Base-by-base conservation (phyloP, 768 basidiomycete genomes). In the Glaciozyma antarctica region DNA sequence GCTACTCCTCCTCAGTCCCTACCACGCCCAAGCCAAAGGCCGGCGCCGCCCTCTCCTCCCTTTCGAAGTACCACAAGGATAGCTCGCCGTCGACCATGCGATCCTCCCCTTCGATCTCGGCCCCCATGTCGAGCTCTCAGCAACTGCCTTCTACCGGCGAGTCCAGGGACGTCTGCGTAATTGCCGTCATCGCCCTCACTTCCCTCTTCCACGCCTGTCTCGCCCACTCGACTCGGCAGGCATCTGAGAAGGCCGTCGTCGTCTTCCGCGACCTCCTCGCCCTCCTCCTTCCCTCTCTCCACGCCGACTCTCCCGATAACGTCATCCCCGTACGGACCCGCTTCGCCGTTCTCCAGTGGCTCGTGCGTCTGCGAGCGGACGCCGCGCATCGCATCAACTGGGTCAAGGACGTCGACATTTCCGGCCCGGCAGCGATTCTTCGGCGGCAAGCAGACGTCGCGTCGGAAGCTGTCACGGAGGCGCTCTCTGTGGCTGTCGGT, bases 361-460 rank as follows among this genome's bases (percentile, higher is more conserved):
- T 95, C 68, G 84, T 92, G 80, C 84, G 90, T 19, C 79, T 98
- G 24, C 82, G 94, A 62, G 91, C 88, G 0, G 93, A 95, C 74
- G 84, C 88, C 1, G 88, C 92, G 70, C 94, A 99, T 73, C 81
- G 86, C 16, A 73, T 98, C 48, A 95, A 86, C 75, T 86, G 86
- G 62, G 80, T 82, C 24, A 77, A 81, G 52, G 77, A 85, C 51
- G 70, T 81, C 44, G 80, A 81, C 64, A 67, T 72, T 60, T 58
- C 60, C 12, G 65, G 60, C 5, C 52, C 71, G 15, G 70, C 72
- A 9, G 54, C 54, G 47, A 44, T 47, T 2, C 60, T 74, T 17
- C 56, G 65, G 9, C 66, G 69, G 0, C 16, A 63, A 32, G 34
- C 28, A 41, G 48, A 65, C 0, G 44, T 49, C 13, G 45, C 52